Conservation (phyloP, 176 grass and related monocot genomes). For the Alopecurus myosuroides region DNA sequence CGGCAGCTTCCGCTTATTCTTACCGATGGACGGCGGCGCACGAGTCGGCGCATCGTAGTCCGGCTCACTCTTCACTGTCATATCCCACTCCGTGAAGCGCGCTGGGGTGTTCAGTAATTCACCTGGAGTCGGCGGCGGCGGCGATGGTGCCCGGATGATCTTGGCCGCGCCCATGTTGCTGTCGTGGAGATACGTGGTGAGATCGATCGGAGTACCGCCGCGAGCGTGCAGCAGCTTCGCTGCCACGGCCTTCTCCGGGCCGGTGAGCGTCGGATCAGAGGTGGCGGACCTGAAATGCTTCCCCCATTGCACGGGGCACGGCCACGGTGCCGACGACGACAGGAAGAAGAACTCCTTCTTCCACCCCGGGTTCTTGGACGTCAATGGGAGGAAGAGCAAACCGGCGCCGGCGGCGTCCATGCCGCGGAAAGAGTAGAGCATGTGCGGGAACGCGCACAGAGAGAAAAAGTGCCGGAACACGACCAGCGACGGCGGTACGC, state of each 20-base stretch:
- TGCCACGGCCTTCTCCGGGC: not conserved
- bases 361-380: not conserved
- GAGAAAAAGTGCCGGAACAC: not conserved
- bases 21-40: not conserved
- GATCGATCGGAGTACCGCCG: not conserved
- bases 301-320: not conserved
- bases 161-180: not conserved
- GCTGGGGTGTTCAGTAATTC: not conserved
- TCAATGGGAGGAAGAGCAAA: not conserved
- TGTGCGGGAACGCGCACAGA: not conserved
- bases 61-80: constrained; percentile 5
- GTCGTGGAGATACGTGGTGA: not conserved
- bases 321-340: not conserved
- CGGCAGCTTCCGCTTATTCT: constrained; percentile 15
- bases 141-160: not conserved
- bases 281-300: not conserved
- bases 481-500: not conserved
- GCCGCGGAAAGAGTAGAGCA: not conserved
- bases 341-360: not conserved
- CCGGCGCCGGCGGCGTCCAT: not conserved
- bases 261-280: not conserved
- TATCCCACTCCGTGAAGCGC: not conserved
- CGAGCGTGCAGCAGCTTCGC: not conserved
- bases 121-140: not conserved
- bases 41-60: not conserved